Evolutionary conservation across 106 monocot species (phyloP).

Genomic region (Agapanthus africanus): DNA sequence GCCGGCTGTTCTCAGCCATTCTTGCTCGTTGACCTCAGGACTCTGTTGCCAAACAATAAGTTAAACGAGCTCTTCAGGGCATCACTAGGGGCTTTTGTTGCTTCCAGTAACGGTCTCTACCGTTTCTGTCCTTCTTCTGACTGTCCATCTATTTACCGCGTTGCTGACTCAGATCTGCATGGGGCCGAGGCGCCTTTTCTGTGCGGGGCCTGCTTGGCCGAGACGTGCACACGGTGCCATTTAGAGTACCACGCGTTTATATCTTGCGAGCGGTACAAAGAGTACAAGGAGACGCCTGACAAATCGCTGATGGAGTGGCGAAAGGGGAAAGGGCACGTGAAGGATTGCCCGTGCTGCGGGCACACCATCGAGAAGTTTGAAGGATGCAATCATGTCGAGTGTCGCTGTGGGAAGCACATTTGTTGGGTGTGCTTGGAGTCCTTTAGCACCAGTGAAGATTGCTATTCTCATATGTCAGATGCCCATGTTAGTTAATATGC

Average conservation of each 20-base stretch:
- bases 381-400: conserved; percentile 84
- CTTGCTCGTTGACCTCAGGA: conserved; percentile 52
- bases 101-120: conserved; percentile 46
- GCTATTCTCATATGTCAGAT: conserved; percentile 81
- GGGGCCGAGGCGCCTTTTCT: conserved; percentile 26
- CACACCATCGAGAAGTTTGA: conserved; percentile 77
- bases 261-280: conserved; percentile 75
- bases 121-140: conserved; percentile 58
- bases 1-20: conserved; percentile 44
- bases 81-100: conserved; percentile 54
- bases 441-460: conserved; percentile 43
- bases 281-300: conserved; percentile 78
- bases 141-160: conserved; percentile 43
- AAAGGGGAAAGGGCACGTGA: conserved; percentile 71
- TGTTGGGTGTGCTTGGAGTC: conserved; percentile 70
- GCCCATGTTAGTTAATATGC: no score
- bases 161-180: conserved; percentile 5
- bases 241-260: conserved; percentile 73
- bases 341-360: conserved; percentile 61
- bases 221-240: conserved; percentile 83
- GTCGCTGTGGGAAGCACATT: conserved; percentile 69
- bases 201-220: conserved; percentile 65
- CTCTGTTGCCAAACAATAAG: conserved; percentile 37
- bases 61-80: conserved; percentile 84
- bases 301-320: conserved; percentile 60